Evolutionary conservation across 371 early-diverging fungal species (phyloP).

Genomic region (Blastocladiella emersonii): DNA sequence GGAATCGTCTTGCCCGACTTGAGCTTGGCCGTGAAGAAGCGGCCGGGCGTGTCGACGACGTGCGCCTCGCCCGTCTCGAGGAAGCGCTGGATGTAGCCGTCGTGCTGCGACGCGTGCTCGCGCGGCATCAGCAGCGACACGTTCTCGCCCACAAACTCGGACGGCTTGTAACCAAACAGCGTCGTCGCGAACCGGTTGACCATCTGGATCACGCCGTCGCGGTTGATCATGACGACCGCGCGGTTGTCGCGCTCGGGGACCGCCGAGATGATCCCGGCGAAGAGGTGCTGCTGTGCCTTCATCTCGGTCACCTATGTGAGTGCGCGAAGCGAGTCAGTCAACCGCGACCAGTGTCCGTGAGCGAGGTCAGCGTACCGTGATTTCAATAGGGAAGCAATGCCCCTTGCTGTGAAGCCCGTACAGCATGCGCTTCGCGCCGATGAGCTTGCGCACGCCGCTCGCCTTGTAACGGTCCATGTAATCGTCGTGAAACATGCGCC

Average conservation of each 20-base stretch:
- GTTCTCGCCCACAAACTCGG: conserved; percentile 14
- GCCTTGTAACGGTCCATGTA: no score
- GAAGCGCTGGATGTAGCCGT: conserved; percentile 15
- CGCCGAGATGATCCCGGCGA: not conserved
- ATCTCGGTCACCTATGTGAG: no score
- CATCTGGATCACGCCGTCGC: not conserved
- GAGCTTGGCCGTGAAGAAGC: conserved; percentile 12
- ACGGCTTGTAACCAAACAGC: conserved; percentile 7
- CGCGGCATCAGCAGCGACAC: conserved; percentile 22
- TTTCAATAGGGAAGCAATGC: no score
- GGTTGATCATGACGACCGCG: not conserved
- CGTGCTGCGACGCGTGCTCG: conserved; percentile 13
- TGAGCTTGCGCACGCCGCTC: no score
- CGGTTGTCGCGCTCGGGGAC: not conserved
- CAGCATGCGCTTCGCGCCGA: no score
- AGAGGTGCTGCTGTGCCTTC: not conserved
- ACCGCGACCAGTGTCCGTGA: no score
- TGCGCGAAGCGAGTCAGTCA: no score
- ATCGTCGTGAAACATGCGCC: no score
- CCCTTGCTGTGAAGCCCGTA: no score
- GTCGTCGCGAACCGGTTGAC: not conserved
- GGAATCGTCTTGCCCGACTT: not conserved
- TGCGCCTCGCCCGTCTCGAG: conserved; percentile 13
- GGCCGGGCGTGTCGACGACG: conserved; percentile 15
- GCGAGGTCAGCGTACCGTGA: no score